Base-by-base conservation (phyloP, 768 basidiomycete genomes). In the Boletales sp. region DNA sequence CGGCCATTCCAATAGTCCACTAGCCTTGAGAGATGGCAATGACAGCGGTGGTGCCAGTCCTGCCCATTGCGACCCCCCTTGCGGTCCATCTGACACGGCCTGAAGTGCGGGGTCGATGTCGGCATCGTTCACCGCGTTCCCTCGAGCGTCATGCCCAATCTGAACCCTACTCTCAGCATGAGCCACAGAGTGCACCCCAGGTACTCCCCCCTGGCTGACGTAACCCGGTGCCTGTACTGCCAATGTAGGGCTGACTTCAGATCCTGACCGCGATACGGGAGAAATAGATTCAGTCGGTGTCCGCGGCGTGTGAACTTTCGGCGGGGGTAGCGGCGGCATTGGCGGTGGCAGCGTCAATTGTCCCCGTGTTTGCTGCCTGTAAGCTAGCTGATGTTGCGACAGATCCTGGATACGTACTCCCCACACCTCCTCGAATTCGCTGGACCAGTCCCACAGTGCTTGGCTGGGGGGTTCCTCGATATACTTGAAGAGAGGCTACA, bases 21-120 rank as follows among this genome's bases (percentile, higher is more conserved):
- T 86, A 30, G 82, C 80, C 67, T 87, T 88, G 47, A 89, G 70
- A 34, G 87, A 88, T 30, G 87, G 87, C 51, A 89, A 67, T 17
- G 83, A 80, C 55, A 70, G 77, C n/a, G 53, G 50, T 14, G 59
- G 40, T 12, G 41, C 40, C 3, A 49, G 17, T 32, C 30, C 48
- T 39, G 49, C 32, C 44, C 48, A 35, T 38, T 60, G 58, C 18
- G 60, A 40, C 9, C 52, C 47, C 38, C 45, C 57, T 50, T 52
- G 61, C 46, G 50, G 57, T 35, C 52, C 42, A 55, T 58, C 62
- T 45, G 55, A 54, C 50, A 52, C 53, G 39, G 12, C 49, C 40
- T 68, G 67, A 17, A 68, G 63, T n/a, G 57, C 53, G 31, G 67
- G 67, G 50, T 69, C 69, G 39, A 70, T 69, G 46, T 65, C 49